A percentile compares a stretch with the other conserved stretches of the same genome.
phyloP scores from a whole-genome alignment of 306 rosid genomes.

The Ormosia semicastrata region DNA sequence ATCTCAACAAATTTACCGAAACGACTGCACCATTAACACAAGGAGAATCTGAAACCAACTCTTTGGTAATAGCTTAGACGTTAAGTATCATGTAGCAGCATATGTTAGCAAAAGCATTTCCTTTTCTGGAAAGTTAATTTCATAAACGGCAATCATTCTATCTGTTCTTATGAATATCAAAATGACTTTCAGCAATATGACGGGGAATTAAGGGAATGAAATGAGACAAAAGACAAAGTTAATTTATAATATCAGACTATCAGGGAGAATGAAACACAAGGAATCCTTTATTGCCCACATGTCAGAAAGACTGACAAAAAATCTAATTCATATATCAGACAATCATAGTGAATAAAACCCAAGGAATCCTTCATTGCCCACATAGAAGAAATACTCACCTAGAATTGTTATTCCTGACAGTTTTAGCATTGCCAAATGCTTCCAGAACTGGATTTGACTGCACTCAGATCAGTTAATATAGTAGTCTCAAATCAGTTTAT shows the following conservation, averaged over 20 bases:
- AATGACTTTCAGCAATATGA: not conserved
- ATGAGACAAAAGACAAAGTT: constrained; percentile 9
- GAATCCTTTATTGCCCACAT: constrained; percentile 15
- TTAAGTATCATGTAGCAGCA: not conserved
- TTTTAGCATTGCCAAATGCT: constrained; percentile 99
- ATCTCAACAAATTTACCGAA: constrained; percentile 98
- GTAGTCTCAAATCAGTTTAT: constrained; percentile 24
- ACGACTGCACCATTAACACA: constrained; percentile 67
- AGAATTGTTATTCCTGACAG: constrained; percentile 95
- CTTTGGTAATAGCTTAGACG: not conserved
- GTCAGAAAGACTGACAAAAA: constrained; percentile 11
- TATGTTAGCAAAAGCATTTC: constrained; percentile 11
- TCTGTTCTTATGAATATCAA: not conserved
- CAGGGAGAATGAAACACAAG: constrained; percentile 18
- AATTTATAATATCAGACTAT: not conserved
- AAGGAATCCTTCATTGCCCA: constrained; percentile 20
- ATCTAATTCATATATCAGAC: not conserved
- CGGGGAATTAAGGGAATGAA: constrained; percentile 15
- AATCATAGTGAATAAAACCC: constrained; percentile 14
- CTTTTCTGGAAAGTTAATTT: constrained; percentile 14
- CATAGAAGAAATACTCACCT: constrained; percentile 58
- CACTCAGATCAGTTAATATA: constrained; percentile 37
- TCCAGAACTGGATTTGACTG: constrained; percentile 99
- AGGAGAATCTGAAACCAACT: constrained; percentile 30
- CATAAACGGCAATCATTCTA: constrained; percentile 16